Evolutionary conservation across 306 rosid genomes (phyloP), one percentile per base, ranked within the genome.

Genomic region (Acacia confusa): DNA sequence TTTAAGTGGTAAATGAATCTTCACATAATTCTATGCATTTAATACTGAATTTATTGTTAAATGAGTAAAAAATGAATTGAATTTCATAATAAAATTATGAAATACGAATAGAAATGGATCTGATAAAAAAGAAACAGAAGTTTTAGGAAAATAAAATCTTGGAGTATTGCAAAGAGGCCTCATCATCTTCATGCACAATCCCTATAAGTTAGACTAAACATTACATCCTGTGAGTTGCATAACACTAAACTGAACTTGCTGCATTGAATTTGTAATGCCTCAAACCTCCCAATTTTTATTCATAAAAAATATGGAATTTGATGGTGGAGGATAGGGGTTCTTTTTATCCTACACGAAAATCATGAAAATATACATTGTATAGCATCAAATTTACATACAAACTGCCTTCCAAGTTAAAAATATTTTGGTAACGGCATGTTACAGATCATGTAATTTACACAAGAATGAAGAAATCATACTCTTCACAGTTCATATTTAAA

Each of bases 361-460:
- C 65, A 12, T 69, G 50, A 41, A 69, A n/a, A 41, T 40, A 69
- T 69, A 69, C 52, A 22, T 22, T 13, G 10, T 22, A 41, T 22
- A 41, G 34, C 47, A 69, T 69, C 74, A 41, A 22, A 41, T 83
- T 63, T 83, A 85, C 84, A 86, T 58, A 83, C 87, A 78, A 75
- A 75, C 81, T 68, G 73, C 76, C 61, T 73, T 28, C 69, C 69
- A 63, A 63, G 69, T 72, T 75, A 25, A 82, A 83, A 57, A 84
- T 76, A 69, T 76, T 82, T 80, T 83, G 57, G 66, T 76, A 50
- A 78, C 73, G 76, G 80, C 82, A 73, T 67, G 83, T 86, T 40
- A 80, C 61, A 67, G 76, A 81, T 84, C 86, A 64, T 32, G 82
- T 88, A 83, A 77, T 91, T 87, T 88, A 94, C 94, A 88, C 83